phyloP scores from a whole-genome alignment of 306 rosid genomes.

The Nissolia schottii region DNA sequence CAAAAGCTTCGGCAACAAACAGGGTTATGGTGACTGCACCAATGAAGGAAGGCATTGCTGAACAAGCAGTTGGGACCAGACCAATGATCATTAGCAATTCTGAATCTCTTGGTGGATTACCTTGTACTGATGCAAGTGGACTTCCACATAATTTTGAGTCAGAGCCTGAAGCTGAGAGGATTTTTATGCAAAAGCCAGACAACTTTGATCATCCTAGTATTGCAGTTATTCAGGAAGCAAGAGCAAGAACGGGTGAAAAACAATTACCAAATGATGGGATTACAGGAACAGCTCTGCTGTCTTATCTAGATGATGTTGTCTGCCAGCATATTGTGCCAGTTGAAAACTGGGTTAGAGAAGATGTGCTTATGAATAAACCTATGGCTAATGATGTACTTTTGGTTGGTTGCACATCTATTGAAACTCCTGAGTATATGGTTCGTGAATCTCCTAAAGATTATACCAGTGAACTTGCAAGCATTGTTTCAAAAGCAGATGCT shows the following conservation, averaged over 20 bases:
- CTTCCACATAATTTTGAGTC: slow-evolving; percentile 23
- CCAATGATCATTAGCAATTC: slow-evolving; percentile 38
- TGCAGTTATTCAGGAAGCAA: slow-evolving; percentile 32
- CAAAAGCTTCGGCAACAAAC: slow-evolving; percentile 43
- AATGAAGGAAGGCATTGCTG: slow-evolving; percentile 45
- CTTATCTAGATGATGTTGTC: slow-evolving; percentile 40
- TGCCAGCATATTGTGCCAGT: slow-evolving; percentile 33
- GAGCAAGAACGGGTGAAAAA: slow-evolving; percentile 44
- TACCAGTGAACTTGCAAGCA: slow-evolving; percentile 28
- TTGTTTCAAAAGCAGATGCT: slow-evolving; percentile 41
- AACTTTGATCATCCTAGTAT: slow-evolving; percentile 36
- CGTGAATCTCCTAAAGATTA: slow-evolving; percentile 49
- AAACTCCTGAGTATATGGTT: slow-evolving; percentile 38
- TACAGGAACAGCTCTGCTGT: slow-evolving; percentile 25
- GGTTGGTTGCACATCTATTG: slow-evolving; percentile 34
- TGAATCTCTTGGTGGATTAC: slow-evolving; percentile 41
- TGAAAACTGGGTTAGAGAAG: slow-evolving; percentile 45
- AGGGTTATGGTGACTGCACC: slow-evolving; percentile 45
- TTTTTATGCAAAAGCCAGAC: slow-evolving; percentile 28
- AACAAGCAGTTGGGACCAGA: slow-evolving; percentile 50
- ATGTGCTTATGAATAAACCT: slow-evolving; percentile 31
- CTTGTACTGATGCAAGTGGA: slow-evolving; percentile 32
- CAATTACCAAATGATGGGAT: slow-evolving; percentile 42
- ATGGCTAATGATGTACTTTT: slow-evolving; percentile 34
- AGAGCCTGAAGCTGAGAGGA: slow-evolving; percentile 44